Evolutionary conservation across 352 stramenopile genomes (phyloP).

Genomic region (Globisporangium solare): DNA sequence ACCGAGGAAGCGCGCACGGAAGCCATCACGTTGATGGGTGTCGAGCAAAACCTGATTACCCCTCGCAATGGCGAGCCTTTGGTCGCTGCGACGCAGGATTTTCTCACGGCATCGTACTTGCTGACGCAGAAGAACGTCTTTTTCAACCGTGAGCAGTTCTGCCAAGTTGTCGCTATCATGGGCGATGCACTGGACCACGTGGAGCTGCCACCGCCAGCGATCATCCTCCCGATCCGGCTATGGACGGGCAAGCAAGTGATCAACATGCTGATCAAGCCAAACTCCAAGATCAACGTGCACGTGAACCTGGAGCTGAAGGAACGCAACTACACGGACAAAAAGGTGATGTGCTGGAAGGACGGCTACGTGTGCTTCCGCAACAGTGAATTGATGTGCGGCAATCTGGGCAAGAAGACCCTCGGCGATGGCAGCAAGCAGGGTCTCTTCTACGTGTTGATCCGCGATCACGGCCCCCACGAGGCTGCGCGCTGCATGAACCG

Average conservation of each 20-base stretch:
- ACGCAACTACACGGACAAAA: constrained; percentile 93
- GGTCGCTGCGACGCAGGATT: constrained; percentile 98
- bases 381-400: constrained; percentile 97
- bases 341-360: constrained; percentile 98
- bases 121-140: constrained; percentile 99
- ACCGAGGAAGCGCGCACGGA: constrained; percentile 98
- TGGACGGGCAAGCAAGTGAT: constrained; percentile 99
- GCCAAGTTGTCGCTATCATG: constrained; percentile 93
- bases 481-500: constrained; percentile 97
- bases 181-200: constrained; percentile 95
- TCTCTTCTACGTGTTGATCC: constrained; percentile 97
- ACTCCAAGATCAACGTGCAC: constrained; percentile 75
- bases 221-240: constrained; percentile 74
- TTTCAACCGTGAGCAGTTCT: constrained; percentile 97
- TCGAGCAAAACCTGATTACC: constrained; percentile 97
- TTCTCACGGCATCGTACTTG: constrained; percentile 97
- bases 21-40: constrained; percentile 96
- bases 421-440: constrained; percentile 98
- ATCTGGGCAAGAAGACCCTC: constrained; percentile 98
- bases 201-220: constrained; percentile 70
- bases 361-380: constrained; percentile 97
- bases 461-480: constrained; percentile 90
- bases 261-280: constrained; percentile 84
- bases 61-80: constrained; percentile 97
- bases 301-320: constrained; percentile 91